These are phyloP conservation scores for Craterostigma plantagineum DNA, from an alignment of 257 asterid species.

Conservation along the genomic window DNA sequence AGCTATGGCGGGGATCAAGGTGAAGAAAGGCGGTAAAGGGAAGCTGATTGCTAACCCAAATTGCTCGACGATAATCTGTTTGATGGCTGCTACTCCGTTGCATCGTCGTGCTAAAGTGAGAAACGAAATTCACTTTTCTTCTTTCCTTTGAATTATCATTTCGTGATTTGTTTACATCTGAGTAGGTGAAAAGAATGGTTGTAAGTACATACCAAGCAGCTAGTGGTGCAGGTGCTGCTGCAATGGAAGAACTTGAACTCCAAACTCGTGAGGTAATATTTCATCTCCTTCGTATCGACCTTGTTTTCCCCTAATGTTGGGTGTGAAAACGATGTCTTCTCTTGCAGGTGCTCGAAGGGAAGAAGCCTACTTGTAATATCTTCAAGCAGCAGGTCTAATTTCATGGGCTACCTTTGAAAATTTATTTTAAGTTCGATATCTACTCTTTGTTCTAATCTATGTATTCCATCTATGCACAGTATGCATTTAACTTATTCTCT, in stretches of 20 bases:
- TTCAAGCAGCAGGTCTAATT: constrained; percentile 55
- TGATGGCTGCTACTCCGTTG: constrained; percentile 88
- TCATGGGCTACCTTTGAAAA: constrained; percentile 4
- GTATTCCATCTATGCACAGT: constrained; percentile 35
- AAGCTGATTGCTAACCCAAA: constrained; percentile 81
- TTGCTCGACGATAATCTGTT: constrained; percentile 85
- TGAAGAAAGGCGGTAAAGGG: constrained; percentile 67
- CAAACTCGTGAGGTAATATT: constrained; percentile 87
- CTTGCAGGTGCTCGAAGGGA: constrained; percentile 80
- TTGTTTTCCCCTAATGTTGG: constrained; percentile 1
- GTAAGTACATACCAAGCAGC: constrained; percentile 57
- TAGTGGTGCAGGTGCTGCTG: constrained; percentile 92
- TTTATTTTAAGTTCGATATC: neutral
- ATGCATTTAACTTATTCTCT: constrained; percentile 93
- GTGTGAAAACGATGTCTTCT: too few relatives aligned
- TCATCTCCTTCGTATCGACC: neutral
- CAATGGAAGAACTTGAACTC: constrained; percentile 91
- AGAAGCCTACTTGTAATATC: constrained; percentile 76
- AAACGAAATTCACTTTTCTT: neutral
- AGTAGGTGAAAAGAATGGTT: constrained; percentile 38
- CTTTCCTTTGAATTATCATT: neutral
- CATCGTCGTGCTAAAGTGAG: constrained; percentile 72
- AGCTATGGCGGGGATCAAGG: constrained; percentile 65
- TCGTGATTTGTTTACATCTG: too few relatives aligned
- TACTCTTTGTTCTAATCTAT: neutral